Evolutionary conservation across 352 stramenopile species (phyloP).

Genomic region (Phytophthora sp.): DNA sequence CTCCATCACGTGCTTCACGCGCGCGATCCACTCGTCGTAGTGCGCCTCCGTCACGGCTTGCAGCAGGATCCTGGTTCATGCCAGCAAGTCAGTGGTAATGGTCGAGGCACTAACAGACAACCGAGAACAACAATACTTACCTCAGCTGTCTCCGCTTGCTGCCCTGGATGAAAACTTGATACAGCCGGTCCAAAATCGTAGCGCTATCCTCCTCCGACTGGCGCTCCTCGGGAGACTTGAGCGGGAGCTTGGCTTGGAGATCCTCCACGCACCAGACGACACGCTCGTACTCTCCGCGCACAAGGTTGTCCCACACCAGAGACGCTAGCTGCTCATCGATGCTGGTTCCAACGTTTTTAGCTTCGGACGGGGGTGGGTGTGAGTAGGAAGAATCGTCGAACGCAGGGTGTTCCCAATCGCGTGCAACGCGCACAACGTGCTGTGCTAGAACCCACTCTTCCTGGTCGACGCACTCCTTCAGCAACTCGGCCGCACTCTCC

Average conservation of each 20-base stretch:
- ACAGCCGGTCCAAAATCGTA: conserved; percentile 37
- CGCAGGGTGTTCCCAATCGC: conserved; percentile 69
- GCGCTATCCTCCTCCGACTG: conserved; percentile 23
- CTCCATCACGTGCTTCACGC: conserved; percentile 43
- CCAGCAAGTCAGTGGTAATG: no score
- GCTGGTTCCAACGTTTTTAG: conserved; percentile 14
- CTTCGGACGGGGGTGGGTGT: background rate
- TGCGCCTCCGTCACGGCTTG: conserved; percentile 45
- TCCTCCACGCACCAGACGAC: conserved; percentile 69
- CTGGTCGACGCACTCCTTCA: conserved; percentile 77
- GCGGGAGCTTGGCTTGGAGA: conserved; percentile 66
- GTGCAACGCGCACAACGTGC: conserved; percentile 81
- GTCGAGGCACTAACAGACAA: background rate
- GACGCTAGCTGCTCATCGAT: conserved; percentile 73
- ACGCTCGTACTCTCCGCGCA: conserved; percentile 67
- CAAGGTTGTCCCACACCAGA: conserved; percentile 60
- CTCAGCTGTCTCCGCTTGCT: background rate
- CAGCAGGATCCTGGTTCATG: conserved; percentile 47
- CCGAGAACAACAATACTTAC: background rate
- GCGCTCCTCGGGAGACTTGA: conserved; percentile 21
- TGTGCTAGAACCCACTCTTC: conserved; percentile 76
- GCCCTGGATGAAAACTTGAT: conserved; percentile 47
- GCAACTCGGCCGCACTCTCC: conserved; percentile 63
- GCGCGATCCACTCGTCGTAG: conserved; percentile 40
- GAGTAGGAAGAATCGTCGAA: conserved; percentile 22